Percentiles rank a stretch among this genome's conserved stretches.
phyloP scores from a whole-genome alignment of 345 rosid species.

The Toxicodendron radicans region DNA sequence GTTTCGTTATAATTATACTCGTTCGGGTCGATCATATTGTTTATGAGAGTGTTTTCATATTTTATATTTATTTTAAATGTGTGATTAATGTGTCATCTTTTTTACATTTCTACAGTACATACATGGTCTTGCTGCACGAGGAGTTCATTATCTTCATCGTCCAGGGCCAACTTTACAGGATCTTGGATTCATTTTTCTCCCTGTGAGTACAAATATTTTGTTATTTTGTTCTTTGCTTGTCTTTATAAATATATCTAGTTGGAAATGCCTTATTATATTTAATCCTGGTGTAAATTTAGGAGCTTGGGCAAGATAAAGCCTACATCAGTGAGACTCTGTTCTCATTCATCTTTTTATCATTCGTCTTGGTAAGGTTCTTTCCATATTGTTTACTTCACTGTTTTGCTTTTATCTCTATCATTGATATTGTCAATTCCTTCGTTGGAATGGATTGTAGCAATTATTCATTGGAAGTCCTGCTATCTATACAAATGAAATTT shows the following conservation, averaged over 20 bases:
- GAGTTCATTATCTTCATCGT: constrained; percentile 90
- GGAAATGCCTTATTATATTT: constrained; percentile 14
- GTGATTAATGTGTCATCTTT: background rate
- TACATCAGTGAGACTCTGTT: constrained; percentile 89
- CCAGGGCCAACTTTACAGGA: constrained; percentile 90
- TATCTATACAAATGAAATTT: background rate
- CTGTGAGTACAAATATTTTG: constrained; percentile 49
- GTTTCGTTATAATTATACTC: background rate
- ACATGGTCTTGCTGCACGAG: constrained; percentile 91
- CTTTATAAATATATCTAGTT: background rate
- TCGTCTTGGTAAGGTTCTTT: constrained; percentile 66
- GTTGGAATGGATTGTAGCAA: constrained; percentile 8
- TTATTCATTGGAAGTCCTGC: background rate
- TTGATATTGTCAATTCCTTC: background rate
- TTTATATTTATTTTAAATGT: background rate
- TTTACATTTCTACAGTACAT: constrained; percentile 56
- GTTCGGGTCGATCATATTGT: background rate
- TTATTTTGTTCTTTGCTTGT: constrained; percentile 8
- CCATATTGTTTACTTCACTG: background rate
- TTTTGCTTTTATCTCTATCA: background rate
- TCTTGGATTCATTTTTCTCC: constrained; percentile 82
- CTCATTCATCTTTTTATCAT: constrained; percentile 62
- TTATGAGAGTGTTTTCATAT: background rate
- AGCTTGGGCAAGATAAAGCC: constrained; percentile 91
- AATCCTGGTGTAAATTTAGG: constrained; percentile 44